Percentiles rank a stretch among this genome's conserved stretches.
Conservation (phyloP, 768 basidiomycete species). For the Boletus speciosus region DNA sequence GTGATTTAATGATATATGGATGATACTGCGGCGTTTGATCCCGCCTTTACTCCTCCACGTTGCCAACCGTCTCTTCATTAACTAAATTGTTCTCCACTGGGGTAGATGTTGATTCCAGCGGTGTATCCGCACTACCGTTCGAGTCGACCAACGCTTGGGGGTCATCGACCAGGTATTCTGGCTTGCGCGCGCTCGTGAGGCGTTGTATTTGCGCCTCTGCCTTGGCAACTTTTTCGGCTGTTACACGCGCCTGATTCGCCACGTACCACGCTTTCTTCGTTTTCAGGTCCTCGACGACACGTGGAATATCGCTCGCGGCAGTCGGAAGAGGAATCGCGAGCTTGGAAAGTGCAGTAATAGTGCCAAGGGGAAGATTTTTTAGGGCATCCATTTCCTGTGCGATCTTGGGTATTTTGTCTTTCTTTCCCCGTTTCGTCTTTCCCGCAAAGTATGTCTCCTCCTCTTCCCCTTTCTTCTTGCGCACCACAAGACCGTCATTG, state of each 20-base stretch:
- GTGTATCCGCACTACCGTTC: conserved; percentile 39
- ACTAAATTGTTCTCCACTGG: conserved; percentile 29
- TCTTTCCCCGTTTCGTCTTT: conserved; percentile 64
- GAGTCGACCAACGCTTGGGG: conserved; percentile 30
- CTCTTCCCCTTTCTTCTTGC: conserved; percentile 93
- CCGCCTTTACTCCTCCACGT: conserved; percentile 30
- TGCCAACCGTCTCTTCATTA: conserved; percentile 39
- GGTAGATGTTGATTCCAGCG: conserved; percentile 45
- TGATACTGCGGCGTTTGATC: conserved; percentile 9
- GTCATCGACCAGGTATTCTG: conserved; percentile 31
- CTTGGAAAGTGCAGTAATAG: conserved; percentile 79
- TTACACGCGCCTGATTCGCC: conserved; percentile 83
- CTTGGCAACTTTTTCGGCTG: conserved; percentile 75
- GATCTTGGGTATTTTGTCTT: conserved; percentile 42
- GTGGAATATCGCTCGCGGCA: conserved; percentile 69
- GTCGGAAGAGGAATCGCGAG: conserved; percentile 90
- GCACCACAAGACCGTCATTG: conserved; percentile 60
- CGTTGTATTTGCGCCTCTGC: conserved; percentile 73
- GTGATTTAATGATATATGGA: conserved; percentile 17
- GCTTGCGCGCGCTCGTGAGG: conserved; percentile 44
- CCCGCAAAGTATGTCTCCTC: conserved; percentile 80
- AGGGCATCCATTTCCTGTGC: conserved; percentile 36
- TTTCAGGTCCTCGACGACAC: conserved; percentile 85
- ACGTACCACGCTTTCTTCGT: conserved; percentile 94
- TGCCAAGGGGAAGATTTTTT: conserved; percentile 75